Evolutionary conservation across 2,329 filamentous ascomycete species (phyloP), one percentile per base, ranked within the genome.

Genomic region (Monosporascus sp.): DNA sequence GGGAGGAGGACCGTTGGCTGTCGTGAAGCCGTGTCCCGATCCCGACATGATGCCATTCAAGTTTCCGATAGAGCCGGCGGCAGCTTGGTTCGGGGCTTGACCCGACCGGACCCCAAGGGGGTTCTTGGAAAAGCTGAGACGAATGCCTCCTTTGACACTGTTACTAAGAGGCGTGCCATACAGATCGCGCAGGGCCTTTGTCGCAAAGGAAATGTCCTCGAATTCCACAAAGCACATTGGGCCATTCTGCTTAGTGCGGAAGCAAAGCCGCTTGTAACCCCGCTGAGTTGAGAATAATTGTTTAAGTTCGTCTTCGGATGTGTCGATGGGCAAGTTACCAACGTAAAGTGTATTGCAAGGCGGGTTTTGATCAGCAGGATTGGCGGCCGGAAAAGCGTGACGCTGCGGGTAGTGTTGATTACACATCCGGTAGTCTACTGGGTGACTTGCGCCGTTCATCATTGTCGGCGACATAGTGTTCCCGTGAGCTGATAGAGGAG

Each of bases 181-280:
- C 1, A 97, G 79, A 52, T 97, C 90, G 58, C 92, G 84, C 3
- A 97, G 79, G 1, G 92, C 88, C 71, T 94, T 96, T 42, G 93
- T 97, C 1, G 94, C 93, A 65, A 90, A 93, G 1, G 89, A 88
- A 11, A 96, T 81, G 63, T 97, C 92, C 65, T 97, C 93, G 62
- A 97, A 99, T 70, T 99, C 94, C 38, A 99, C 94, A 70, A 97
- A 97, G 68, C 94, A 97, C 92, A 97, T 97, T 2, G 93, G 93
- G 0, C 93, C 93, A 62, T 97, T 96, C 60, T 89, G 84, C 75
- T 97, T 97, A 51, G 91, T 95, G 36, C 93, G 83, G 77, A 97
- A 96, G 67, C 91, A 96, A 7, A 99, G 83, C 27, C 94, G 83
- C 73, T 96, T 97, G 75, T 97, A 99, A 3, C 94, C 94, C 47